Evolutionary conservation across 148 eudicot genomes (phyloP), one percentile per base, ranked within the genome.

Genomic region (Bassia scoparia): DNA sequence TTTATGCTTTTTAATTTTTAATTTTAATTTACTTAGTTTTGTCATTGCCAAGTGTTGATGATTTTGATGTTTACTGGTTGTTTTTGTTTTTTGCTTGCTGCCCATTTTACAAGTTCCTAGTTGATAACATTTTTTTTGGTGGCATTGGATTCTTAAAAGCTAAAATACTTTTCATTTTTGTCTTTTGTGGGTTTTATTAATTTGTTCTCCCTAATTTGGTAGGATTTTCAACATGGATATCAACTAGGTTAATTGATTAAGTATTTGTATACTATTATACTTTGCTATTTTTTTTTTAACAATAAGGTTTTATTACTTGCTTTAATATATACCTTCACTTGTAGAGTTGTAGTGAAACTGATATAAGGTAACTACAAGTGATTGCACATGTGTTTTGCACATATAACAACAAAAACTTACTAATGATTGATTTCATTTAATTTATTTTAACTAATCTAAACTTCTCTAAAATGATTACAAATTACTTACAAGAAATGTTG

Each of bases 31-130:
- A 60, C 29, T 50, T 72, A 58, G 64, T 44, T 43, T 29, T 27
- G 12, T 35, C 29, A 60, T 2, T 43, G 58, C 75, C 68, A 72
- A 64, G 68, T 61, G 75, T 72, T 43, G 43, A 20, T 27, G 75
- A 12, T 46, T 60, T 61, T 72, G 54, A 17, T 46, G 68, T 72
- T 61, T 71, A 46, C 31, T 48, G 20, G 9, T 72, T 72, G 67
- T 61, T 58, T 29, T 60, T 14, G 60, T 49, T 15, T 43, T 23
- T 26, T 17, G 44, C 5, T 31, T 69, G 29, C 61, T 34, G 43
- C 55, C 20, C 64, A 56, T 71, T 58, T 41, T 58, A 18, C 17
- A 33, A 16, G 31, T n/a, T 71, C 20, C 13, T 16, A 55, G 5
- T 52, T 55, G 62, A 70, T 70, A 70, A 70, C 29, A 33, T 55